Conservation (phyloP, 2,329 filamentous ascomycete species). For the Fusarium falciforme region DNA sequence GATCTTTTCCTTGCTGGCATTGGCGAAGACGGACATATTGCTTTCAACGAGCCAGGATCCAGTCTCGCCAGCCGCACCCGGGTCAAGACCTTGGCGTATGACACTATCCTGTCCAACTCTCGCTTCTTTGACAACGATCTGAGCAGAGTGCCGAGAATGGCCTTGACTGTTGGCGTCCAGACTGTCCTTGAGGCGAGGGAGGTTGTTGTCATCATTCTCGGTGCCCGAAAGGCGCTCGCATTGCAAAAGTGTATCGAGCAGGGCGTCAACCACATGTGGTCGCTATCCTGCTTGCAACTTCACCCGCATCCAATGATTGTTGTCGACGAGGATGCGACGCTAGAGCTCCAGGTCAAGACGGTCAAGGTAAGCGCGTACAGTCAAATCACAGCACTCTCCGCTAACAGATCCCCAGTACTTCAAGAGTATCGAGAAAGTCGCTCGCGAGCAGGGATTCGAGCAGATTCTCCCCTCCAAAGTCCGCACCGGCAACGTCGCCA, state of each 20-base stretch:
- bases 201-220: conserved; percentile 85
- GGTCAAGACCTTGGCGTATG: conserved; percentile 88
- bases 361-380: conserved; percentile 62
- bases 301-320: conserved; percentile 86
- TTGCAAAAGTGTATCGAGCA: conserved; percentile 85
- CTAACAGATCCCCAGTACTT: conserved; percentile 64
- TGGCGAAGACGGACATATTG: conserved; percentile 87
- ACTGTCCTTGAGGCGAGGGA: conserved; percentile 85
- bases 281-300: conserved; percentile 81
- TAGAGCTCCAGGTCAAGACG: conserved; percentile 79
- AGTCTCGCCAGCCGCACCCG: conserved; percentile 81
- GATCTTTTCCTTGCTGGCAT: conserved; percentile 89
- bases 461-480: conserved; percentile 68
- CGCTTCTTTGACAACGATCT: conserved; percentile 85
- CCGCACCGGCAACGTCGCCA: conserved; percentile 61
- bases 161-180: conserved; percentile 85
- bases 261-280: conserved; percentile 92
- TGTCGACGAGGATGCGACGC: conserved; percentile 82
- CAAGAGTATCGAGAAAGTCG: conserved; percentile 76
- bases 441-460: conserved; percentile 66
- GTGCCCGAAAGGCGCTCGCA: conserved; percentile 83
- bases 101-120: conserved; percentile 87
- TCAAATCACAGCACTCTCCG: background rate
- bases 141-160: conserved; percentile 80
- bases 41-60: conserved; percentile 90